Evolutionary conservation across 83 land plant species (phyloP).

Genomic region (Picea engelmannii): DNA sequence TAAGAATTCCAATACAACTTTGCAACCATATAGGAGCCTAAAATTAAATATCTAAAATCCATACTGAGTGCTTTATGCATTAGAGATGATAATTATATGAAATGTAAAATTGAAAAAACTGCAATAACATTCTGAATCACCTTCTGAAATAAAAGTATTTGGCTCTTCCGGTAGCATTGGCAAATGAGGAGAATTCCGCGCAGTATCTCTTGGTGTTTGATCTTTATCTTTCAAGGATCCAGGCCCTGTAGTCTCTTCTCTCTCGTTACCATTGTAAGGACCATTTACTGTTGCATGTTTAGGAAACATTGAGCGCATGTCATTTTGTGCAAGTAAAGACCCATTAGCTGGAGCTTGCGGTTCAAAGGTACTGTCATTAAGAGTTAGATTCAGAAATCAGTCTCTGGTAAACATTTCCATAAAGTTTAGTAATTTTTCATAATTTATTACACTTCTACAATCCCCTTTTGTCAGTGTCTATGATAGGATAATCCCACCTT

Average conservation of each 20-base stretch:
- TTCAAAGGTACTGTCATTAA: conserved; percentile 6
- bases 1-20: not conserved
- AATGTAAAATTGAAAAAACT: not conserved
- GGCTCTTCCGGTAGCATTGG: conserved; percentile 84
- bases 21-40: not conserved
- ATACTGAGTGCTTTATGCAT: not conserved
- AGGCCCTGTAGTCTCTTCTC: conserved; percentile 35
- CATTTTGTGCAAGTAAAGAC: conserved; percentile 8
- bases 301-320: conserved; percentile 17
- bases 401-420: no score
- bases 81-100: not conserved
- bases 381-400: no score
- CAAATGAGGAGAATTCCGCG: conserved; percentile 62
- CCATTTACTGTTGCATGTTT: conserved; percentile 38
- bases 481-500: no score
- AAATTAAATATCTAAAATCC: not conserved
- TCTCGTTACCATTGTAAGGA: conserved; percentile 38
- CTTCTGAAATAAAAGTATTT: conserved; percentile 78
- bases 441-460: no score
- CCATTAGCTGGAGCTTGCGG: not conserved
- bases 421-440: no score
- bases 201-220: conserved; percentile 36
- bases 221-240: conserved; percentile 38
- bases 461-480: no score
- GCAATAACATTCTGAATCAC: conserved; percentile 20